Base-by-base conservation (phyloP, 2,329 filamentous ascomycete species). In the Bipolaris oryzae region DNA sequence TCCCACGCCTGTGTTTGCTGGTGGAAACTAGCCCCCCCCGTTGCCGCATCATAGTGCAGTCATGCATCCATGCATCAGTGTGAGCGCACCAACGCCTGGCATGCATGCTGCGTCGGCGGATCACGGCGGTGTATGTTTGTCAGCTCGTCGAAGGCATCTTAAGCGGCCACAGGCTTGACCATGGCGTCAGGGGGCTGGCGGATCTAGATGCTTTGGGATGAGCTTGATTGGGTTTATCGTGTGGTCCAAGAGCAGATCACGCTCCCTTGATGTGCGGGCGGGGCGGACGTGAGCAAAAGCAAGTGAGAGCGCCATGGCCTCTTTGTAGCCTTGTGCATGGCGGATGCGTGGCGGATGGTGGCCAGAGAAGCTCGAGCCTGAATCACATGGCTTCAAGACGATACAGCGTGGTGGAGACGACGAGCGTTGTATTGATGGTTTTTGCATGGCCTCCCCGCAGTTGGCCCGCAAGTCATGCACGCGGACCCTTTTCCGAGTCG, bases 251-350 rank as follows among this genome's bases (percentile, higher is more conserved):
- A 23, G 25, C 46, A 46, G 34, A 34, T 33, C 31, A 47, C 38
- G 25, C 39, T 47, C 49, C 25, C 23, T 34, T 45, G 39, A n/a
- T 7, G 25, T 25, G 53, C 28, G 37, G 34, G 35, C 15, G 39
- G 37, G 34, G 35, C 15, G 39, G 34, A 31, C 10, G 28, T 31
- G 28, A 52, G 50, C 34, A 59, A 18, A 46, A 55, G 59, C 50
- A 68, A 50, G 45, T 65, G 61, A 52, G 65, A 69, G 72, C 69
- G 67, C 67, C 66, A 71, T 66, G 53, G 37, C 34, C 53, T 60
- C 6, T 39, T 51, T 43, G 18, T 21, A 16, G 46, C 28, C 35
- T 31, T 16, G 33, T 28, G 44, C 54, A 49, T 49, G 48, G 46
- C 48, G 52, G 46, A 7, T 15, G 48, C 20, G 20, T 33, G 39